Conservation (phyloP, 805 yeast genomes). For the Yamadazyma nakazawae region DNA sequence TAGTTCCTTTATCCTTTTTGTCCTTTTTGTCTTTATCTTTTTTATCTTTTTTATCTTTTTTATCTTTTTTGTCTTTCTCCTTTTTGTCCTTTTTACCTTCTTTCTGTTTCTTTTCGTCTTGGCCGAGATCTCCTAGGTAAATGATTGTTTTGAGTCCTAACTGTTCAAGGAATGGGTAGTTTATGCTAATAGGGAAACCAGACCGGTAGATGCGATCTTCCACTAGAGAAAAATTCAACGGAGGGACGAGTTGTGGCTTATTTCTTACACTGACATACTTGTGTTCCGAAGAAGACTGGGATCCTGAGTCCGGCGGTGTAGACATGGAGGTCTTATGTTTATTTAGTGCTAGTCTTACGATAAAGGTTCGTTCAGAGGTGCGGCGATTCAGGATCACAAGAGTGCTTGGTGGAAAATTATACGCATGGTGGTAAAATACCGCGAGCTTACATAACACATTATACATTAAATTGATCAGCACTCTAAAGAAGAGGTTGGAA, state of each 20-base stretch:
- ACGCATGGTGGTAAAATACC: neutral
- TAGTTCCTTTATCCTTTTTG: slow-evolving; percentile 27
- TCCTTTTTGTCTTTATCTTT: slow-evolving; percentile 48
- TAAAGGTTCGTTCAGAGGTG: no score
- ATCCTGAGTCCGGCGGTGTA: neutral
- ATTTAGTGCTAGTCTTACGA: no score
- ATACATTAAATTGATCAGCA: neutral
- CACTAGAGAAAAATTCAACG: slow-evolving; percentile 84
- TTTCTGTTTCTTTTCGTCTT: slow-evolving; percentile 17
- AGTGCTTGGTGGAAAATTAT: no score
- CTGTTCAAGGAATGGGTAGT: slow-evolving; percentile 72
- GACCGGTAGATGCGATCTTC: slow-evolving; percentile 85
- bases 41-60: slow-evolving; percentile 27
- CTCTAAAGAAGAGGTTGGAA: slow-evolving; percentile 30
- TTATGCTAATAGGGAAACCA: slow-evolving; percentile 90
- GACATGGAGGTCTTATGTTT: neutral
- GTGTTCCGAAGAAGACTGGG: neutral
- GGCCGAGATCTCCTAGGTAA: slow-evolving; percentile 65
- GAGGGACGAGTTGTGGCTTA: slow-evolving; percentile 57
- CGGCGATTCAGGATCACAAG: no score
- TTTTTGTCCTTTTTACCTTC: slow-evolving; percentile 45
- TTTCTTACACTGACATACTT: neutral
- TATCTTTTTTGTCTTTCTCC: slow-evolving; percentile 6
- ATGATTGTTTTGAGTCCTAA: slow-evolving; percentile 75
- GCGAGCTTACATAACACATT: neutral